Evolutionary conservation across 73 alveolate genomes (phyloP).

Genomic region (Symbiodinium natans): DNA sequence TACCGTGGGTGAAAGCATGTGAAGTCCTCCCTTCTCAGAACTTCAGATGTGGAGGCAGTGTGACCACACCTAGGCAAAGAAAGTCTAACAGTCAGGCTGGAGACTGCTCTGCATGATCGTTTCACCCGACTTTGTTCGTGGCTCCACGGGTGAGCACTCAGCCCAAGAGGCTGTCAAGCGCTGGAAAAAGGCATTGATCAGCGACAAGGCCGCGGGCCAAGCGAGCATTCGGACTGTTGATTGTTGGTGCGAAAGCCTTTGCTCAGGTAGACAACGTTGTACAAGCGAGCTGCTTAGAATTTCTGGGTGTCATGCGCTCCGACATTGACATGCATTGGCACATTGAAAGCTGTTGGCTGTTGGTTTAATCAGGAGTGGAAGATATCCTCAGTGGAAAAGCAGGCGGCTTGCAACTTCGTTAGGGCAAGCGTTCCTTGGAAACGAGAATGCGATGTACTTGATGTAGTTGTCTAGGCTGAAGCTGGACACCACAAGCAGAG

Average conservation of each 20-base stretch:
- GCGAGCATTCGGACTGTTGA: not conserved
- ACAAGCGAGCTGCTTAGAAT: not conserved
- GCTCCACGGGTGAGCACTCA: too few relatives aligned
- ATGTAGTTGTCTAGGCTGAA: too few relatives aligned
- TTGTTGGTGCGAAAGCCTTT: not conserved
- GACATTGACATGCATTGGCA: not conserved
- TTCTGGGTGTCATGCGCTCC: not conserved
- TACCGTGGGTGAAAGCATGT: too few relatives aligned
- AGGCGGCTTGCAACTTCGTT: not conserved
- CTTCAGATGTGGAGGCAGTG: too few relatives aligned
- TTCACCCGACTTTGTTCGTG: not conserved
- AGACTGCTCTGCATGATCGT: not conserved
- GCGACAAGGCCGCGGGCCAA: constrained; percentile 23
- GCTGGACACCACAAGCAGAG: not conserved
- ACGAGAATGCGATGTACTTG: too few relatives aligned
- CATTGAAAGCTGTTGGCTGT: not conserved
- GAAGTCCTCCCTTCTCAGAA: too few relatives aligned
- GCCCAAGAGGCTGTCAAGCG: constrained; percentile 17
- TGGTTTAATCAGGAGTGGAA: not conserved
- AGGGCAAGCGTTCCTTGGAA: not conserved
- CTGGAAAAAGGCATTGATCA: constrained; percentile 50
- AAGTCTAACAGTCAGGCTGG: not conserved
- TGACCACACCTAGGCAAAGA: too few relatives aligned
- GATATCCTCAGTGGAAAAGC: not conserved
- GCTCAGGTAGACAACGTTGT: not conserved